A percentile compares a stretch with the other conserved stretches of the same genome.
Evolutionary conservation across 805 yeast genomes (phyloP).

Genomic region (Sugiyamaella floridensis): DNA sequence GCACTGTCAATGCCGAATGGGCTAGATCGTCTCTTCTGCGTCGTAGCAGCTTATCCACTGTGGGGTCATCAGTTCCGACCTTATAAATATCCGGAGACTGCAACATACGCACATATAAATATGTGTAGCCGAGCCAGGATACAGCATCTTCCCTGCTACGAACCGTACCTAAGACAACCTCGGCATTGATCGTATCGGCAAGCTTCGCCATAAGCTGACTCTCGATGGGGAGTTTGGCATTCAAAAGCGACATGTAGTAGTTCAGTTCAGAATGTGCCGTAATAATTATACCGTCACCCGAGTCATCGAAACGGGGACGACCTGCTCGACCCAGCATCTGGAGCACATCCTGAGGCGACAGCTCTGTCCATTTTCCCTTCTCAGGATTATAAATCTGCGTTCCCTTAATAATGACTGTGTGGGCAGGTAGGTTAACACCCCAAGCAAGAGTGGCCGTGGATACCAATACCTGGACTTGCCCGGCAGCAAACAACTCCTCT

Average conservation of each 20-base stretch:
- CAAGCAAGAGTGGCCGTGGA: constrained; percentile 93
- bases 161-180: constrained; percentile 68
- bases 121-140: constrained; percentile 74
- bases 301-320: constrained; percentile 85
- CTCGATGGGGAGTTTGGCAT: constrained; percentile 88
- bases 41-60: constrained; percentile 39
- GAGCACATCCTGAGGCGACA: constrained; percentile 90
- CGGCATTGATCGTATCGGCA: constrained; percentile 79
- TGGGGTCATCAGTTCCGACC: constrained; percentile 58
- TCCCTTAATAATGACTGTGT: constrained; percentile 87
- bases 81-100: constrained; percentile 67
- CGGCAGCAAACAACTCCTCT: constrained; percentile 85
- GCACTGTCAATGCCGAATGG: constrained; percentile 64
- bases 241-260: constrained; percentile 82
- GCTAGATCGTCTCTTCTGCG: constrained; percentile 58
- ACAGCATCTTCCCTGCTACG: constrained; percentile 57
- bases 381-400: constrained; percentile 92
- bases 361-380: constrained; percentile 77
- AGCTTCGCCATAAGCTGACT: constrained; percentile 69
- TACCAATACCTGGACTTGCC: constrained; percentile 73
- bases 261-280: constrained; percentile 82
- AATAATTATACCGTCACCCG: constrained; percentile 90
- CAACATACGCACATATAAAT: constrained; percentile 71
- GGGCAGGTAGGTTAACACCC: constrained; percentile 97
- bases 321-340: constrained; percentile 99